Base-by-base conservation (phyloP, 768 basidiomycete genomes). In the Rhizopogon roseolus region DNA sequence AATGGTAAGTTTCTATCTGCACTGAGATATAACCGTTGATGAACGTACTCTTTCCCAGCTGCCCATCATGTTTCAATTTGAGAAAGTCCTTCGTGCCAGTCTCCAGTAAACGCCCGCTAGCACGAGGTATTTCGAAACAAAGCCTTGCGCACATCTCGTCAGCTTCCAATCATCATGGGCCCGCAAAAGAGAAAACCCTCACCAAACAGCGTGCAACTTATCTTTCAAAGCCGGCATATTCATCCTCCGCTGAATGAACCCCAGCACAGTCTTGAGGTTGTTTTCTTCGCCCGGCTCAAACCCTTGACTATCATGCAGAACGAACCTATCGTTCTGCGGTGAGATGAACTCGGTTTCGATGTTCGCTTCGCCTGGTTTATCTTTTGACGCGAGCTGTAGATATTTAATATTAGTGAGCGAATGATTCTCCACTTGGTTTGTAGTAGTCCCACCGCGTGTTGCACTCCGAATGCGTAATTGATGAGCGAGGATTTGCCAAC, bases 271-370 rank as follows among this genome's bases (percentile, higher is more conserved):
- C 3, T 56, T n/a, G n/a, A 60, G 8, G 19, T 37, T 60, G 41
- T 29, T 29, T 22, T 17, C 9, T 4, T 50, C 52, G 13, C 58
- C 58, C 6, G 60, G 54, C 48, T 60, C 58, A 17, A 60, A 60
- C 10, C 58, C 58, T 51, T 39, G 27, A 19, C 55, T 60, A 36
- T 60, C 49, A 14, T 60, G 58, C n/a, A 60, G 49, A 34, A 60
- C 45, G 44, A 60, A 52, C 10, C 38, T 43, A 5, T 41, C 17
- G n/a, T 60, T 60, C n/a, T 49, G 36, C 7, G 0, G 0, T 3
- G 59, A n/a, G n/a, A n/a, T n/a, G n/a, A n/a, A n/a, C n/a, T n/a
- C n/a, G n/a, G n/a, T n/a, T n/a, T n/a, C n/a, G 40, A 60, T 60
- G 16, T 48, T n/a, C 5, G 53, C 59, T 6, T 60, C 39, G 16